phyloP scores from a whole-genome alignment of 169 alveolate species.

The Babesia microti region DNA sequence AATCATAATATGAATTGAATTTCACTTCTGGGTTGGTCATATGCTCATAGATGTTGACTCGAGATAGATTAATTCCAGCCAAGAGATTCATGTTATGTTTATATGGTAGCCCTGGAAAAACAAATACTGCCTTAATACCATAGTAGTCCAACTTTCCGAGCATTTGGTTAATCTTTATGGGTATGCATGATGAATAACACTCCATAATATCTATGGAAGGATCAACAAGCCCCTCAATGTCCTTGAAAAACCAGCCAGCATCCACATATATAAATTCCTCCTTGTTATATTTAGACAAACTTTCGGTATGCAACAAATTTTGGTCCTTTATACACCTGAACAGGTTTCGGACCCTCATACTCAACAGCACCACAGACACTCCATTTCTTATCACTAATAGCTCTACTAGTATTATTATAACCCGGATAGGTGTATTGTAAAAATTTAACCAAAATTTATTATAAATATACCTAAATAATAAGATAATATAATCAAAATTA shows the following conservation, averaged over 20 bases:
- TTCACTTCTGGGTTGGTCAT: slow-evolving; percentile 17
- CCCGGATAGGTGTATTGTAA: too few species aligned
- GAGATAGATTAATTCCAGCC: slow-evolving; percentile 31
- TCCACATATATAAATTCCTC: slow-evolving; percentile 36
- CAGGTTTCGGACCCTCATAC: slow-evolving; percentile 59
- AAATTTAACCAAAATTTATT: too few species aligned
- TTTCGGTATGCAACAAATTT: slow-evolving; percentile 31
- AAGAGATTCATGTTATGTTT: slow-evolving; percentile 28
- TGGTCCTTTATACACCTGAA: slow-evolving; percentile 52
- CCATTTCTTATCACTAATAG: slow-evolving; percentile 4
- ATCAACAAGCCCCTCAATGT: slow-evolving; percentile 31
- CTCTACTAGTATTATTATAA: not conserved
- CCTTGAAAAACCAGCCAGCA: slow-evolving; percentile 34
- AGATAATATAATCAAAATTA: too few species aligned
- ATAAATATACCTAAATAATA: too few species aligned
- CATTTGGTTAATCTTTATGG: slow-evolving; percentile 17
- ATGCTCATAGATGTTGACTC: slow-evolving; percentile 11
- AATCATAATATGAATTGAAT: slow-evolving; percentile 11
- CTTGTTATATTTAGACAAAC: slow-evolving; percentile 14
- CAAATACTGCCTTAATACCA: slow-evolving; percentile 40
- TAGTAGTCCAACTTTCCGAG: slow-evolving; percentile 17
- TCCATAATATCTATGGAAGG: slow-evolving; percentile 35
- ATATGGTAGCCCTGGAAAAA: slow-evolving; percentile 42
- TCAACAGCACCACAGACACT: not conserved
- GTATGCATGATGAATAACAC: slow-evolving; percentile 19